phyloP scores from a whole-genome alignment of 306 rosid genomes.

The Vigna hirtella region DNA sequence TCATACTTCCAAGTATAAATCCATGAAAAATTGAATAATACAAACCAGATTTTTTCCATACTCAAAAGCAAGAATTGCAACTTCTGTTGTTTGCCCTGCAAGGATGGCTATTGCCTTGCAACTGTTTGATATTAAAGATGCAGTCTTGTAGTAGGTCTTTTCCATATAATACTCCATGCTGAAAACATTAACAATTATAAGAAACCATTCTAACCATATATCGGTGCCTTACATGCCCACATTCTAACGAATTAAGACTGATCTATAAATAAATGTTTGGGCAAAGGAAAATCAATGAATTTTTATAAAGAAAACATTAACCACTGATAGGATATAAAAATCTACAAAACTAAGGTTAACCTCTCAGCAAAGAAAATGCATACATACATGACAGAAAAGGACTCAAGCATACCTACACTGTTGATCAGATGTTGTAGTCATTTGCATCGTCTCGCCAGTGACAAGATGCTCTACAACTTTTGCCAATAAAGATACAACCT shows the following conservation, averaged over 20 bases:
- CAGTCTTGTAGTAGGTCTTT: conserved; percentile 94
- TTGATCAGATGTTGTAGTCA: conserved; percentile 81
- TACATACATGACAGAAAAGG: conserved; percentile 38
- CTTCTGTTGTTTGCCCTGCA: conserved; percentile 93
- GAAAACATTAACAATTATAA: conserved; percentile 53
- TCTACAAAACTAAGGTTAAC: conserved; percentile 15
- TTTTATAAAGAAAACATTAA: not conserved
- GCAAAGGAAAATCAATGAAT: conserved; percentile 1
- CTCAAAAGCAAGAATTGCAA: conserved; percentile 80
- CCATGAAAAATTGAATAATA: conserved; percentile 41
- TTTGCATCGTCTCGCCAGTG: conserved; percentile 98
- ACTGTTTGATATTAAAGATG: conserved; percentile 92
- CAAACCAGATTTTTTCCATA: conserved; percentile 96
- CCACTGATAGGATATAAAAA: not conserved
- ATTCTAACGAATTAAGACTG: conserved; percentile 16
- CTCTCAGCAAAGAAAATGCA: conserved; percentile 28
- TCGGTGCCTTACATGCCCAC: conserved; percentile 1
- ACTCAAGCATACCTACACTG: conserved; percentile 76
- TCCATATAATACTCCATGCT: conserved; percentile 96
- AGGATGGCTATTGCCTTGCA: conserved; percentile 97
- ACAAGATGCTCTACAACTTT: conserved; percentile 90
- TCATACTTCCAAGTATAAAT: conserved; percentile 29
- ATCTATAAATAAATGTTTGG: conserved; percentile 2
- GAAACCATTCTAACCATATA: conserved; percentile 26
- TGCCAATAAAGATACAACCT: conserved; percentile 89